Conservation (phyloP, 257 asterid species). For the Solanum ahanhuiri region DNA sequence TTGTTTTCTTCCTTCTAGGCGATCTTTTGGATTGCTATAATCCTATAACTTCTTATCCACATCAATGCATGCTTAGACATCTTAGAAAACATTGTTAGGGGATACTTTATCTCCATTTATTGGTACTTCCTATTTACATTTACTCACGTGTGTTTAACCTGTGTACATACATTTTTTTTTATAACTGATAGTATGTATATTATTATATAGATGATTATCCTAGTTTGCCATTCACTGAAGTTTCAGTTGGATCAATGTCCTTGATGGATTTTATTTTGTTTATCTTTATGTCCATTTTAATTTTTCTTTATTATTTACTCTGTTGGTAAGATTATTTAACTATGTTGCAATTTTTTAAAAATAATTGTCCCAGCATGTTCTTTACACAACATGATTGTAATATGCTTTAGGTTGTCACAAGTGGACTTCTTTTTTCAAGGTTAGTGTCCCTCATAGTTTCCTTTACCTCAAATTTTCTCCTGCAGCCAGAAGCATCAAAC, state of each 20-base stretch:
- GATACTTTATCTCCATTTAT: not conserved
- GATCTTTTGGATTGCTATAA: not conserved
- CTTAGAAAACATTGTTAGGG: not conserved
- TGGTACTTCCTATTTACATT: not conserved
- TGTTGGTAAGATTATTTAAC: not conserved
- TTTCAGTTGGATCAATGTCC: not conserved
- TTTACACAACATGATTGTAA: not conserved
- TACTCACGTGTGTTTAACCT: not conserved
- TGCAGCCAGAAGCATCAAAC: slow-evolving; percentile 71
- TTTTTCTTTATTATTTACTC: not conserved
- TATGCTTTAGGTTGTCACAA: not conserved
- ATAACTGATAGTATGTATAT: not conserved
- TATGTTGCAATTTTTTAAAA: not conserved
- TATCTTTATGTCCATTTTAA: not conserved
- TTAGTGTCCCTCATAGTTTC: not conserved
- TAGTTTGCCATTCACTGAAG: not conserved
- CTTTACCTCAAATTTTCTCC: slow-evolving; percentile 4
- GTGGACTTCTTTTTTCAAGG: not conserved
- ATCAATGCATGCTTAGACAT: not conserved
- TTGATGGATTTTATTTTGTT: not conserved
- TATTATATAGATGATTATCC: not conserved
- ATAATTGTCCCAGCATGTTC: not conserved
- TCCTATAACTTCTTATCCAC: not conserved
- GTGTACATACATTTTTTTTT: not conserved
- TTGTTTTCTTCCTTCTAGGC: not conserved